A percentile compares a stretch with the other conserved stretches of the same genome.
Conservation (phyloP, 352 stramenopile genomes). For the Globisporangium iwayamae region DNA sequence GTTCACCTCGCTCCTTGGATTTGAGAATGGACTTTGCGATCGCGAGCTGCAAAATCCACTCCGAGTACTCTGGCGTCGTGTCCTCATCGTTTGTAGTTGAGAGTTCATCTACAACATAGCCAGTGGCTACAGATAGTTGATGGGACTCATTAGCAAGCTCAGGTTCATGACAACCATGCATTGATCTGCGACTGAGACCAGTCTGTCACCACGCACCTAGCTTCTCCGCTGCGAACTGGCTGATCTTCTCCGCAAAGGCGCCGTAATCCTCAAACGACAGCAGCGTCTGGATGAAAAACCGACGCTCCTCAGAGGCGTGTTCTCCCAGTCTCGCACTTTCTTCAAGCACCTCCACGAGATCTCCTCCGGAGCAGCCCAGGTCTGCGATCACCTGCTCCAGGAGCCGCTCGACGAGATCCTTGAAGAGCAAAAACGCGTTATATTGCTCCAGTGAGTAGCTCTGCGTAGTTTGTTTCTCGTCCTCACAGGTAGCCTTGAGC, state of each 20-base stretch:
- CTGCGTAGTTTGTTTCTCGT: slow-evolving; percentile 18
- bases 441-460: slow-evolving; percentile 55
- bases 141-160: neutral
- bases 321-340: slow-evolving; percentile 31
- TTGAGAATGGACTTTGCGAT: slow-evolving; percentile 71
- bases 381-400: slow-evolving; percentile 57
- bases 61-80: slow-evolving; percentile 23
- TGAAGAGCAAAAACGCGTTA: slow-evolving; percentile 68
- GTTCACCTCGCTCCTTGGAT: slow-evolving; percentile 42
- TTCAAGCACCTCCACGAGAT: slow-evolving; percentile 50
- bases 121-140: slow-evolving; percentile 6
- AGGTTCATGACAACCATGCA: neutral
- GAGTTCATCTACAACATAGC: neutral
- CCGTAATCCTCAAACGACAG: slow-evolving; percentile 70
- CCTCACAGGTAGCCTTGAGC: neutral
- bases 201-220: slow-evolving; percentile 16
- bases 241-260: slow-evolving; percentile 56
- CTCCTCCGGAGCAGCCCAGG: slow-evolving; percentile 53
- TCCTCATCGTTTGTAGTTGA: neutral
- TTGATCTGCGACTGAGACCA: no score
- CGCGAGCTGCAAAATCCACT: slow-evolving; percentile 67
- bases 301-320: slow-evolving; percentile 37
- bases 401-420: slow-evolving; percentile 60
- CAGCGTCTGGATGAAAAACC: slow-evolving; percentile 68
- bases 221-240: slow-evolving; percentile 45